phyloP scores from a whole-genome alignment of 2,329 filamentous ascomycete species.

The Colletotrichum tabaci region DNA sequence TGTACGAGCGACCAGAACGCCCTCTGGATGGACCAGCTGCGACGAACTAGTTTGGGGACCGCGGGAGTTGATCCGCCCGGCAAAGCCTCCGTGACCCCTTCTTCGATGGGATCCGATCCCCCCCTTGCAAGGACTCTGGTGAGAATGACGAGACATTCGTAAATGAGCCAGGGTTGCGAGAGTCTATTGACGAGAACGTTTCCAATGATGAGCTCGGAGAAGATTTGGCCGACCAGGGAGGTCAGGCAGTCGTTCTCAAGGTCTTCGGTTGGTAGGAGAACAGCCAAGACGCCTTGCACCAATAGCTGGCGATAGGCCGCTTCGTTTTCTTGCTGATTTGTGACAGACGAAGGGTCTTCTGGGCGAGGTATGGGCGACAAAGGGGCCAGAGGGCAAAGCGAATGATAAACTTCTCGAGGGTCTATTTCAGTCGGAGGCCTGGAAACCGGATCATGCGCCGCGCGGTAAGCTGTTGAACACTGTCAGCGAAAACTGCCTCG shows the following conservation, averaged over 20 bases:
- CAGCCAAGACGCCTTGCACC: conserved; percentile 84
- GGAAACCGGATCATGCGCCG: conserved; percentile 72
- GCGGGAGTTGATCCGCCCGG: conserved; percentile 14
- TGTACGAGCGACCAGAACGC: conserved; percentile 72
- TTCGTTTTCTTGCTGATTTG: conserved; percentile 83
- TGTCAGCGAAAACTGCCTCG: conserved; percentile 5
- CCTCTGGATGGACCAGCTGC: conserved; percentile 58
- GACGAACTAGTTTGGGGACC: conserved; percentile 32
- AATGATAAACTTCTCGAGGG: conserved; percentile 83
- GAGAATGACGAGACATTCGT: conserved; percentile 84
- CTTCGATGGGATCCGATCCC: conserved; percentile 28
- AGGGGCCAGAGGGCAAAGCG: conserved; percentile 84
- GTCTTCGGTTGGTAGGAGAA: conserved; percentile 93
- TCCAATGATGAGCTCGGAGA: conserved; percentile 91
- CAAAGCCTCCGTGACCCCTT: conserved; percentile 34
- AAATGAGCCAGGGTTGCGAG: conserved; percentile 90
- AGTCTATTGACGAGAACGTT: conserved; percentile 85
- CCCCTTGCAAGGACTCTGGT: conserved; percentile 59
- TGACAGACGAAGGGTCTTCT: conserved; percentile 63
- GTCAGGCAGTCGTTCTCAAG: conserved; percentile 89
- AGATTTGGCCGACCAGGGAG: conserved; percentile 86
- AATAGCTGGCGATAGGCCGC: conserved; percentile 87
- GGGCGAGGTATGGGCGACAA: conserved; percentile 81
- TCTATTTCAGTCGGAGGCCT: conserved; percentile 73
- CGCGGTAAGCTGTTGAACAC: conserved; percentile 73